Evolutionary conservation across 129 eudicot genomes (phyloP).

Genomic region (Escallonia rubra): DNA sequence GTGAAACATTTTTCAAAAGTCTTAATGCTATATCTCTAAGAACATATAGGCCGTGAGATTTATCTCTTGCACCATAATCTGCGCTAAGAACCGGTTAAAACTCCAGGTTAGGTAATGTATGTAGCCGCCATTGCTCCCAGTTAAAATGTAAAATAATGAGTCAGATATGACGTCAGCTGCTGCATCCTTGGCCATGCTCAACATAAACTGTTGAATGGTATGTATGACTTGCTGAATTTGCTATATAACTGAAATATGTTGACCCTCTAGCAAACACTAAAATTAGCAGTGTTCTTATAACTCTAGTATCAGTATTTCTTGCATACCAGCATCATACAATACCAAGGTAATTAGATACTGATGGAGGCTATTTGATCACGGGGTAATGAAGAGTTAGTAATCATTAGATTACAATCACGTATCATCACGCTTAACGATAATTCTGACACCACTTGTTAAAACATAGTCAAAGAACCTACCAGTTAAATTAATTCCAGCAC

Average conservation of each 20-base stretch:
- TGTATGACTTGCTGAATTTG: slow-evolving; percentile 89
- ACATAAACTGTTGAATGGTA: slow-evolving; percentile 72
- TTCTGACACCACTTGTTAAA: too few species aligned
- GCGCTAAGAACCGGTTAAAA: slow-evolving; percentile 66
- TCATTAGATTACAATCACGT: too few species aligned
- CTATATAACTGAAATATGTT: slow-evolving; percentile 77
- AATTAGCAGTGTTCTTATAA: not conserved
- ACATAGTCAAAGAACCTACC: slow-evolving; percentile 29
- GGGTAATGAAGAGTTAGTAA: too few species aligned
- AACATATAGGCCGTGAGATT: slow-evolving; percentile 37
- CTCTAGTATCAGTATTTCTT: not conserved
- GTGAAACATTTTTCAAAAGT: too few species aligned
- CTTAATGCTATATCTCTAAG: not conserved
- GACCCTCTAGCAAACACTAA: slow-evolving; percentile 51
- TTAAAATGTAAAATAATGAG: slow-evolving; percentile 78
- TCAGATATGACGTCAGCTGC: slow-evolving; percentile 55
- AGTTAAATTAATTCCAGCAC: slow-evolving; percentile 91
- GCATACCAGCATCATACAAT: too few species aligned
- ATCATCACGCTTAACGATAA: too few species aligned
- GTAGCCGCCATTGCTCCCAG: slow-evolving; percentile 91
- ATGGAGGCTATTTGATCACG: too few species aligned
- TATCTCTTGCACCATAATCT: slow-evolving; percentile 63
- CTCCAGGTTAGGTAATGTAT: slow-evolving; percentile 92
- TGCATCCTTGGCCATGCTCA: slow-evolving; percentile 75
- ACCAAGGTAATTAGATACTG: too few species aligned